These are phyloP conservation scores for Diaporthe sp. DNA, from an alignment of 2,329 filamentous ascomycete genomes.

Conservation along the genomic window DNA sequence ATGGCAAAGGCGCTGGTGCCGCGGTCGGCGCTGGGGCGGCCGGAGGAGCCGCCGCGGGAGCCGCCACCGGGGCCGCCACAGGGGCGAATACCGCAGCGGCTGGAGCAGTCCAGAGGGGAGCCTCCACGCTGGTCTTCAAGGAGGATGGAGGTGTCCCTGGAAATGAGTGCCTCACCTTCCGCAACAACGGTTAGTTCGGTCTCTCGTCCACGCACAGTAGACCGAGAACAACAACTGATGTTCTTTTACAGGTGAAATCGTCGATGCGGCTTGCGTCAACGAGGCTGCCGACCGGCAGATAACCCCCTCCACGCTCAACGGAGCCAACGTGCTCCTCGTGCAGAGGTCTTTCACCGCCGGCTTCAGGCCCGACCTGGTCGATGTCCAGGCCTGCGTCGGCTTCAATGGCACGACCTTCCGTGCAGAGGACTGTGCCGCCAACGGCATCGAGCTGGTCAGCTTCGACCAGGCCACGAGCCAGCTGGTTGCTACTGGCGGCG, in stretches of 20 bases:
- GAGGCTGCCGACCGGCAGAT: constrained; percentile 52
- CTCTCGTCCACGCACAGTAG: background rate
- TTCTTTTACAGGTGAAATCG: constrained; percentile 48
- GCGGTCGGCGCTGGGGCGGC: background rate
- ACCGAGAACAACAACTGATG: background rate
- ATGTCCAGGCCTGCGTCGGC: constrained; percentile 49
- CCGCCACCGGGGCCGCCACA: background rate
- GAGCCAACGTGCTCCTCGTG: constrained; percentile 47
- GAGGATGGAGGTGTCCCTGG: constrained; percentile 50
- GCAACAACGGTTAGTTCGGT: constrained; percentile 49
- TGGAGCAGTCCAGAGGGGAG: constrained; percentile 27
- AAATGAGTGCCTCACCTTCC: constrained; percentile 52
- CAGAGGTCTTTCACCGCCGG: constrained; percentile 50
- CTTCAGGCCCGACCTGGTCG: constrained; percentile 51
- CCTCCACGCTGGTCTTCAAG: constrained; percentile 49
- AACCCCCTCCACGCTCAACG: constrained; percentile 47
- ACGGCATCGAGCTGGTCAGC: constrained; percentile 40
- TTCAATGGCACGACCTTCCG: constrained; percentile 52
- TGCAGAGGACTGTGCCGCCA: constrained; percentile 47
- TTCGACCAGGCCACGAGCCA: constrained; percentile 40
- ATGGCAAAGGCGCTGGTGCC: background rate
- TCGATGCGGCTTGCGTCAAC: constrained; percentile 52
- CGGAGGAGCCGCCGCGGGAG: constrained; percentile 3
- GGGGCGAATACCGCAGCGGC: constrained; percentile 12
- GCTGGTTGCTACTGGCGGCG: constrained; percentile 43